Conservation (phyloP, 2,329 filamentous ascomycete genomes). For the Atkinsonella texensis region DNA sequence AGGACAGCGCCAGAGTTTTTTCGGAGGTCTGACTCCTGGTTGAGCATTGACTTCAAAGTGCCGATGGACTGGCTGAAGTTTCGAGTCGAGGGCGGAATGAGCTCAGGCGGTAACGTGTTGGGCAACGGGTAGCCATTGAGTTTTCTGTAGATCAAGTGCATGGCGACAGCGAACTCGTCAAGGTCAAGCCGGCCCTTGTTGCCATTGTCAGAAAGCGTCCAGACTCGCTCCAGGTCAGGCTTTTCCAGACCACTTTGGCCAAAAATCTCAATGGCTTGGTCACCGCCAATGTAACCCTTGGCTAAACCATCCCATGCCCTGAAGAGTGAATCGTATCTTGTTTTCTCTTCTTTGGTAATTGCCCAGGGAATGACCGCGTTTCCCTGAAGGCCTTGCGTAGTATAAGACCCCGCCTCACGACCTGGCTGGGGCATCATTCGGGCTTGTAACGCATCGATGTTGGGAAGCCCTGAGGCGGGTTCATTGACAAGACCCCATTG, state of each 20-base stretch:
- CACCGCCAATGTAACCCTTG: slow-evolving; percentile 85
- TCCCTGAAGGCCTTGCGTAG: slow-evolving; percentile 74
- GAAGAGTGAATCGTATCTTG: slow-evolving; percentile 89
- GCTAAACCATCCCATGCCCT: slow-evolving; percentile 90
- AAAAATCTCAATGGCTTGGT: slow-evolving; percentile 92
- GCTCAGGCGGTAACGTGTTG: slow-evolving; percentile 74
- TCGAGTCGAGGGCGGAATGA: slow-evolving; percentile 86
- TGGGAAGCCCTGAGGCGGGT: slow-evolving; percentile 76
- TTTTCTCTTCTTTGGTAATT: slow-evolving; percentile 97
- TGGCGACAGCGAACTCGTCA: slow-evolving; percentile 95
- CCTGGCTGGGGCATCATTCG: slow-evolving; percentile 97
- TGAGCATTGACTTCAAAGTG: slow-evolving; percentile 79
- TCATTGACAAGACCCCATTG: slow-evolving; percentile 99
- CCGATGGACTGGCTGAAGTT: slow-evolving; percentile 91
- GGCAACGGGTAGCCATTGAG: slow-evolving; percentile 92
- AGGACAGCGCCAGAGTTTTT: slow-evolving; percentile 84
- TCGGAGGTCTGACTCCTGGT: slow-evolving; percentile 77
- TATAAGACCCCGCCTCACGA: slow-evolving; percentile 71
- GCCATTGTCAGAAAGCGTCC: slow-evolving; percentile 87
- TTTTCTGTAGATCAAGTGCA: slow-evolving; percentile 98
- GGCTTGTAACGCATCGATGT: slow-evolving; percentile 83
- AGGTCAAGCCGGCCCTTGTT: slow-evolving; percentile 91
- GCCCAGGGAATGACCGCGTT: slow-evolving; percentile 97
- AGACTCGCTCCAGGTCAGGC: slow-evolving; percentile 78
- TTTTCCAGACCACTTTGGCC: slow-evolving; percentile 91